Evolutionary conservation across 225 moss, liverwort and hornwort species (phyloP).

Genomic region (Pleurozium schreberi): DNA sequence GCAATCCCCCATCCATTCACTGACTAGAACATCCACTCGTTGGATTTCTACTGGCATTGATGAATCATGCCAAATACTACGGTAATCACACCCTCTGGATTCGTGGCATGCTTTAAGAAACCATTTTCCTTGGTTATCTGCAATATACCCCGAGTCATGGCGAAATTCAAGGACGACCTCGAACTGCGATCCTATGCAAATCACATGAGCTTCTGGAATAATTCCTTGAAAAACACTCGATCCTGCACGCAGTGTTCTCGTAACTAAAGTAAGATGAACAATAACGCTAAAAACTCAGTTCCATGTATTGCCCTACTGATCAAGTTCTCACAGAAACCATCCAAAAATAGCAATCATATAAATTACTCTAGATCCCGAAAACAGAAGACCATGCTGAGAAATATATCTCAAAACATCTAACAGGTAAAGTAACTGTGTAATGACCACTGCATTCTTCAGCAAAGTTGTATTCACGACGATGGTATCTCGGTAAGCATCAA

Average conservation of each 20-base stretch:
- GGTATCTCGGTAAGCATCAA: not conserved
- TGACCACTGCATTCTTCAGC: constrained; percentile 56
- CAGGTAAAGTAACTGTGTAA: constrained; percentile 32
- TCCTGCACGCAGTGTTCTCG: not conserved
- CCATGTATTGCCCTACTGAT: not conserved
- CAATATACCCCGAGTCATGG: not conserved
- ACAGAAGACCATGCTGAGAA: not conserved
- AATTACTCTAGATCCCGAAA: not conserved
- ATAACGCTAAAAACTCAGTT: not conserved
- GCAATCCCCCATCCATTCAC: not conserved
- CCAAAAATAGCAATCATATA: not conserved
- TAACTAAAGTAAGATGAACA: not conserved
- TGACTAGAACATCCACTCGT: not conserved
- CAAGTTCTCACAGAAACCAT: not conserved
- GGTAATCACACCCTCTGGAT: not conserved
- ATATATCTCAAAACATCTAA: not conserved
- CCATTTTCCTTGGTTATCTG: not conserved
- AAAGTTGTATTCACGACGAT: constrained; percentile 55
- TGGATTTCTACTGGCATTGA: not conserved
- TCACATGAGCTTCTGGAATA: not conserved
- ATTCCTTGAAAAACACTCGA: not conserved
- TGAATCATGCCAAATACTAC: not conserved
- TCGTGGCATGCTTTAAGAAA: not conserved
- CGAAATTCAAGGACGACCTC: not conserved
- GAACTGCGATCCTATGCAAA: not conserved